Evolutionary conservation across 768 basidiomycete genomes (phyloP).

Genomic region (Rhizopogon vinicolor): DNA sequence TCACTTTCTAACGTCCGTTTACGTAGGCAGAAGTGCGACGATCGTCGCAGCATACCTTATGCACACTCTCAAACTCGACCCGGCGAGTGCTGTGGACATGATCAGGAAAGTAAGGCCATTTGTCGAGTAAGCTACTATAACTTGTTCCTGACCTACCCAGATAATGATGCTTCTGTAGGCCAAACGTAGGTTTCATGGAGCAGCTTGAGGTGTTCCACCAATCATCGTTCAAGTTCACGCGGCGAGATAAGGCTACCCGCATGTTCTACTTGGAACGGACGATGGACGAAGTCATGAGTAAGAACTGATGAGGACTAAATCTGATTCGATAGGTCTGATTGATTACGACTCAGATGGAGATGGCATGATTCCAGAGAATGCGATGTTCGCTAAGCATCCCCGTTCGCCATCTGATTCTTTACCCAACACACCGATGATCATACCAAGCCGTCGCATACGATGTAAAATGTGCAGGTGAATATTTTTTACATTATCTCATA

Average conservation of each 20-base stretch:
- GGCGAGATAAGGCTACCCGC: constrained; percentile 63
- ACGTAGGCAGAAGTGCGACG: constrained; percentile 75
- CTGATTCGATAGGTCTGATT: constrained; percentile 1
- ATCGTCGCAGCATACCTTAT: constrained; percentile 89
- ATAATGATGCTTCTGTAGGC: constrained; percentile 39
- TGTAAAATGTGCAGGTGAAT: constrained; percentile 88
- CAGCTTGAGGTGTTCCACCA: constrained; percentile 81
- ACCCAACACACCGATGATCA: constrained; percentile 52
- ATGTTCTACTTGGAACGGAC: constrained; percentile 82
- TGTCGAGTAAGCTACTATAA: constrained; percentile 52
- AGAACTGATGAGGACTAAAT: constrained; percentile 15
- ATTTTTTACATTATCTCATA: not conserved
- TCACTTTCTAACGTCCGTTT: constrained; percentile 4
- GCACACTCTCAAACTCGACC: constrained; percentile 57
- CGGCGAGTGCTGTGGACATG: constrained; percentile 59
- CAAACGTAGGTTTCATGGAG: constrained; percentile 77
- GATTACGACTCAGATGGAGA: constrained; percentile 56
- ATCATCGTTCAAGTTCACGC: constrained; percentile 64
- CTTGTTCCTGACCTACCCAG: not conserved
- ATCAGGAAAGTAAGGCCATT: constrained; percentile 63
- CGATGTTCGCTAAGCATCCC: constrained; percentile 77
- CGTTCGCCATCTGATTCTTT: constrained; percentile 57
- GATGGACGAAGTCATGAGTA: constrained; percentile 75
- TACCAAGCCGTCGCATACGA: constrained; percentile 64
- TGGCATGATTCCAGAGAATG: constrained; percentile 54